Evolutionary conservation across 495 filamentous ascomycete species (phyloP), one percentile per base, ranked within the genome.

Genomic region (Trichoderma gamsii): DNA sequence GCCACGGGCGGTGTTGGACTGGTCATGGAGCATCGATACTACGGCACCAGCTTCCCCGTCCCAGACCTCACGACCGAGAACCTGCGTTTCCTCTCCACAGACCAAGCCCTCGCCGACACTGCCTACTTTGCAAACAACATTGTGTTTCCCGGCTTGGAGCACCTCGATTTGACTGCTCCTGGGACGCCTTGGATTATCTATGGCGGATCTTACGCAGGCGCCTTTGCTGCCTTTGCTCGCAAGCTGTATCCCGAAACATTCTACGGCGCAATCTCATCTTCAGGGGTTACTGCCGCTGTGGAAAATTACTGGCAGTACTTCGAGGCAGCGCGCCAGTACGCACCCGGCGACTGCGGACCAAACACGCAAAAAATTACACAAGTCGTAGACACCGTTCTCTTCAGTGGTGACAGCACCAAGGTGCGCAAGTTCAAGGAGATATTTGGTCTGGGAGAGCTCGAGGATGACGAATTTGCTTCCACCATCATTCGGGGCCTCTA

Each of bases 11-110:
- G 90, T 0, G 75, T 93, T n/a, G 88, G 85, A 1, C 89, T 93
- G 35, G 84, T 93, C 66, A 79, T 92, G 18, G 90, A 93, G 76
- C 90, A 92, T 71, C 83, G 89, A 29, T 92, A 91, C 79, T 92
- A 91, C 68, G 89, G 89, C 7, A 78, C 73, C 23, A 89, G 86
- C 73, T 83, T 85, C 66, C 88, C 88, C 0, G 79, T 79, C 0
- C 69, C 77, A 9, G 80, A 89, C 73, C 77, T 90, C 59, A 87
- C 84, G 64, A 87, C 84, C 0, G 79, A 87, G 71, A 91, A 80
- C 71, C 75, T 93, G 69, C 85, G 89, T 1, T 92, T 92, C 78
- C 79, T 93, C 72, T 87, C 88, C 1, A 93, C 89, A 7, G 88
- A 92, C 64, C 90, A 93, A 71, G 86, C 89, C 0, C 68, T 93